phyloP scores from a whole-genome alignment of 352 stramenopile genomes.

The Globisporangium spiculum region DNA sequence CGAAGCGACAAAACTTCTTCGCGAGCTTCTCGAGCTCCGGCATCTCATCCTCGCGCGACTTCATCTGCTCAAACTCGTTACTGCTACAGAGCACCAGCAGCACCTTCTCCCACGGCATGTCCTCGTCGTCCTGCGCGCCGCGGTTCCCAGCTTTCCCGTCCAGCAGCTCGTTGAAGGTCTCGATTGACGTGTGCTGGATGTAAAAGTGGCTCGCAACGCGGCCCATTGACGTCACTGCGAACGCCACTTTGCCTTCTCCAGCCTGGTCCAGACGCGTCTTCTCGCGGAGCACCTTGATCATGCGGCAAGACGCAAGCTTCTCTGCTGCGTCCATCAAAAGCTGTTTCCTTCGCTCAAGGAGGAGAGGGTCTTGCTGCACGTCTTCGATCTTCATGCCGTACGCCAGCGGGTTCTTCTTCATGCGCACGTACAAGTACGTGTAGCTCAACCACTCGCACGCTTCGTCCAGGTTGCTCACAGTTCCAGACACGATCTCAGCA shows the following conservation, averaged over 20 bases:
- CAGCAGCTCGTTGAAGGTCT: slow-evolving; percentile 97
- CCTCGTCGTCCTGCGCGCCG: slow-evolving; percentile 34
- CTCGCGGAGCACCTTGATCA: slow-evolving; percentile 81
- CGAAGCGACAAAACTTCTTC: slow-evolving; percentile 83
- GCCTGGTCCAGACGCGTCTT: slow-evolving; percentile 35
- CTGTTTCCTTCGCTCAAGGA: slow-evolving; percentile 66
- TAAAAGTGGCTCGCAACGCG: slow-evolving; percentile 99
- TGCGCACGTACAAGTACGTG: slow-evolving; percentile 99
- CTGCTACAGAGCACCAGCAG: slow-evolving; percentile 73
- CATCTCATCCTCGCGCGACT: slow-evolving; percentile 95
- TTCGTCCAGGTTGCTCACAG: slow-evolving; percentile 96
- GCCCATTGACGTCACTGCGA: slow-evolving; percentile 96
- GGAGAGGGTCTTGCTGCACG: slow-evolving; percentile 86
- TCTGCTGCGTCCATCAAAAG: slow-evolving; percentile 74
- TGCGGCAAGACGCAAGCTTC: slow-evolving; percentile 71
- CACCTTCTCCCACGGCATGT: slow-evolving; percentile 66
- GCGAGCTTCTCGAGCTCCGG: slow-evolving; percentile 92
- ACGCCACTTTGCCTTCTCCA: slow-evolving; percentile 47
- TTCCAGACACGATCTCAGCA: slow-evolving; percentile 98
- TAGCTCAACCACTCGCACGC: slow-evolving; percentile 96
- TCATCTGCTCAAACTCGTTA: slow-evolving; percentile 96
- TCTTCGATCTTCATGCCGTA: slow-evolving; percentile 97
- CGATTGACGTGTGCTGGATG: slow-evolving; percentile 97
- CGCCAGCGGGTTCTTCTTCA: slow-evolving; percentile 96
- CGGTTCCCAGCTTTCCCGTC: slow-evolving; percentile 46